Evolutionary conservation across 805 yeast species (phyloP), one percentile per base, ranked within the genome.

Genomic region (Priceomyces castillae): DNA sequence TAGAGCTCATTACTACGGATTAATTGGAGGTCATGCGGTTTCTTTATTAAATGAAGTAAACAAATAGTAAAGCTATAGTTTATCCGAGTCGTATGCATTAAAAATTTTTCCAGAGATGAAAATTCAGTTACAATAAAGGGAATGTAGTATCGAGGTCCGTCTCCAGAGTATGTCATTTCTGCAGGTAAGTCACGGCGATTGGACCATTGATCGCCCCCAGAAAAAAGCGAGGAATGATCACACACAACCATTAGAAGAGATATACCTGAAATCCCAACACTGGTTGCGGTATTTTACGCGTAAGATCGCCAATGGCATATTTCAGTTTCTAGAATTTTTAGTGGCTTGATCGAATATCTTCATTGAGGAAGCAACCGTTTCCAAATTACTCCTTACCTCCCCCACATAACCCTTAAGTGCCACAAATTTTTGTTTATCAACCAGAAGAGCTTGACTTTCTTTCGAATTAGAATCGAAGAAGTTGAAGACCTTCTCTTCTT

Each of bases 301-400:
- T 22, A 22, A 22, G 25, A 6, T 6, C 9, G 9, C 25, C 25
- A 22, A 22, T 22, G 25, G 25, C 25, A 22, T 6, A 22, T 9
- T 4, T 28, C 31, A 28, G 5, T n/a, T 28, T 9, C 10, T 11
- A 28, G 31, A 56, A 33, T 65, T 70, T 48, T 64, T 67, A 4
- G 73, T 68, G 10, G 65, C 61, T 12, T 67, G 69, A 49, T 77
- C 81, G 40, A 77, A 74, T 14, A 56, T 56, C 50, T 67, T 65
- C 65, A 78, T 75, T n/a, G 71, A 61, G 34, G 68, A 69, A 3
- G 81, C 81, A 11, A 85, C 81, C 9, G 64, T 64, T 22, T 73
- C 77, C 33, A 86, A 67, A 43, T 73, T 71, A 16, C 52, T 58
- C 30, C 74, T 68, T 4, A 84, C 76, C 7, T 70, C 70, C 17